phyloP scores from a whole-genome alignment of 2,329 filamentous ascomycete species.

The Arthroderma sp. region DNA sequence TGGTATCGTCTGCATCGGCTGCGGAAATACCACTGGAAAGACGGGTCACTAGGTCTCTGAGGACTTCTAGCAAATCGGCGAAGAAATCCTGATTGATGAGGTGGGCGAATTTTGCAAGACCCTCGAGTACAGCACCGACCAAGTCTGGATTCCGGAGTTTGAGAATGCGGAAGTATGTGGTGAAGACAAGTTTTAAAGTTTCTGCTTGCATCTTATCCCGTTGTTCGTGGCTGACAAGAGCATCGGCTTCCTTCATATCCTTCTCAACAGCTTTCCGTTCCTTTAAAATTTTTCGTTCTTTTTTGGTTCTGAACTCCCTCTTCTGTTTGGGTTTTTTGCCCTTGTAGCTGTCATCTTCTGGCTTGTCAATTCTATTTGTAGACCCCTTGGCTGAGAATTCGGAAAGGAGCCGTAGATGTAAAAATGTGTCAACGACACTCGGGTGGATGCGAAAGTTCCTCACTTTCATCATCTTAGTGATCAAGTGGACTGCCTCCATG shows the following conservation, averaged over 20 bases:
- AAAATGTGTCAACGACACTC: conserved; percentile 75
- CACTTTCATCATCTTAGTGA: conserved; percentile 92
- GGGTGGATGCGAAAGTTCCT: conserved; percentile 74
- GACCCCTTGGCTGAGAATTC: conserved; percentile 81
- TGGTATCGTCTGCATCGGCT: conserved; percentile 29
- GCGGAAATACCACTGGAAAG: conserved; percentile 33
- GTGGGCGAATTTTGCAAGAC: conserved; percentile 83
- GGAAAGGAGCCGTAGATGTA: conserved; percentile 74
- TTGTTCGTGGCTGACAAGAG: conserved; percentile 81
- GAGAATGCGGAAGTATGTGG: conserved; percentile 84
- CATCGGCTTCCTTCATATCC: conserved; percentile 86
- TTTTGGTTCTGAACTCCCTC: conserved; percentile 79
- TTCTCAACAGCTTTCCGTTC: conserved; percentile 82
- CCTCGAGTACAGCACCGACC: conserved; percentile 95
- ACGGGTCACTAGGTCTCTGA: conserved; percentile 81
- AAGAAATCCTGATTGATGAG: conserved; percentile 99
- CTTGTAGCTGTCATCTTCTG: conserved; percentile 28
- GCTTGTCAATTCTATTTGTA: conserved; percentile 57
- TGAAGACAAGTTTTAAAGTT: conserved; percentile 90
- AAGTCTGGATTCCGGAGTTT: conserved; percentile 69
- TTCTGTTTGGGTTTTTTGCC: conserved; percentile 58
- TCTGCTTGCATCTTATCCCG: conserved; percentile 89
- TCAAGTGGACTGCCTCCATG: conserved; percentile 68
- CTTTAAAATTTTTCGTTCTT: conserved; percentile 65
- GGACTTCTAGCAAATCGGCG: conserved; percentile 81